Conservation (phyloP, 164 flowering plant genomes). For the Dillenia turbinata region DNA sequence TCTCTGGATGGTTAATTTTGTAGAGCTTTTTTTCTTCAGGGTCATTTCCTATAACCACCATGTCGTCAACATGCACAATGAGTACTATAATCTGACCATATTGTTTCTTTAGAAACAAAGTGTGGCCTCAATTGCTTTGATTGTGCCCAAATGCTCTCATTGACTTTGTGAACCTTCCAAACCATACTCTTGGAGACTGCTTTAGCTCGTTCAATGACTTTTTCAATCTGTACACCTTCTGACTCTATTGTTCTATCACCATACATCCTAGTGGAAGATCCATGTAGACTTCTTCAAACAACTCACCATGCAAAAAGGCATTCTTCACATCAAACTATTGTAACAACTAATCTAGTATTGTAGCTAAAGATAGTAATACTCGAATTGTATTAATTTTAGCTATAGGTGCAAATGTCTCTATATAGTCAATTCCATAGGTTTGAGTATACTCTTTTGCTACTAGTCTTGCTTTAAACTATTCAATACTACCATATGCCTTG, state of each 20-base stretch:
- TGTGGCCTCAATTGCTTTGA: neutral
- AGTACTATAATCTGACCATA: neutral
- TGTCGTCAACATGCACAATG: neutral
- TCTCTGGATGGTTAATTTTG: neutral
- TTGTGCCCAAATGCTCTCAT: neutral
- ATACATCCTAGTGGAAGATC: neutral
- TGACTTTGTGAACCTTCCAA: slow-evolving; percentile 1
- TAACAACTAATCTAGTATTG: neutral
- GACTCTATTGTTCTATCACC: neutral
- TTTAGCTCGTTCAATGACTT: neutral
- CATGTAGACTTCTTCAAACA: neutral
- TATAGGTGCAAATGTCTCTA: slow-evolving; percentile 2
- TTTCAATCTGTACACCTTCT: neutral
- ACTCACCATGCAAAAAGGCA: neutral
- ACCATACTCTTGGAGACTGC: neutral
- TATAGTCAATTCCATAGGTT: neutral
- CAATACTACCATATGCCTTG: slow-evolving; percentile 2
- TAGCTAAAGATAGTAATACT: neutral
- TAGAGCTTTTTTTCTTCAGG: neutral
- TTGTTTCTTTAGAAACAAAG: neutral
- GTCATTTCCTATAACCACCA: neutral
- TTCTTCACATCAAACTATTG: neutral
- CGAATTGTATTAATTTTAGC: neutral
- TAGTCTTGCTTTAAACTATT: slow-evolving; percentile 7
- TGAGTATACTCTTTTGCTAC: slow-evolving; percentile 7